These are phyloP conservation scores for Pleurotus djamor DNA, from an alignment of 768 basidiomycete genomes.

Conservation along the genomic window DNA sequence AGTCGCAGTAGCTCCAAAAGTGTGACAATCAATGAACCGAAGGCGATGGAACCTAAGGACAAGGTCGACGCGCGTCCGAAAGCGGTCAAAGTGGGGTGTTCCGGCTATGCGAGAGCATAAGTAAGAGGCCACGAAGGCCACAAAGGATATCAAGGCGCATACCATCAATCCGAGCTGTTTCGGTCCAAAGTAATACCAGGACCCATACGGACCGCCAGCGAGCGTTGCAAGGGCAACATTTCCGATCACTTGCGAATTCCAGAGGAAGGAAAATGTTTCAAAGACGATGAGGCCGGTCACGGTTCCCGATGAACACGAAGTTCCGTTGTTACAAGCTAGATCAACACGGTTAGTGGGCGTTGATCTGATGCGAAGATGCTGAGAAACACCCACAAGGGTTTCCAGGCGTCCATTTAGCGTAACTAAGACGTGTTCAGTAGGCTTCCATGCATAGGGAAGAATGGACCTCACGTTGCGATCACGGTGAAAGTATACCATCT, in stretches of 20 bases:
- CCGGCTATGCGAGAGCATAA: slow-evolving; percentile 40
- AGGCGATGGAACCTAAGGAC: slow-evolving; percentile 83
- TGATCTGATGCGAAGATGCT: neutral
- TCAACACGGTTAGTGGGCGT: slow-evolving; percentile 7
- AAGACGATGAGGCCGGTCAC: slow-evolving; percentile 80
- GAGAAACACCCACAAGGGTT: slow-evolving; percentile 50
- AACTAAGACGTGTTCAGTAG: slow-evolving; percentile 16
- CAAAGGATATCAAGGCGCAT: slow-evolving; percentile 10
- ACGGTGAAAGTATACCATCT: slow-evolving; percentile 80
- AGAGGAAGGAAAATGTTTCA: slow-evolving; percentile 80
- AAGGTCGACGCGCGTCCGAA: slow-evolving; percentile 75
- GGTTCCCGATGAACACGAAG: slow-evolving; percentile 66
- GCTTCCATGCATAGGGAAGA: neutral
- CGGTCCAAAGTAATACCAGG: slow-evolving; percentile 87
- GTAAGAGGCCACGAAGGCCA: neutral
- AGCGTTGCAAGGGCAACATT: slow-evolving; percentile 80
- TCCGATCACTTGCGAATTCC: slow-evolving; percentile 81
- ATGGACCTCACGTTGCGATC: slow-evolving; percentile 58
- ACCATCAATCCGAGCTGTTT: slow-evolving; percentile 64
- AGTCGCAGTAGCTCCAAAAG: slow-evolving; percentile 68
- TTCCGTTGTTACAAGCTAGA: slow-evolving; percentile 45
- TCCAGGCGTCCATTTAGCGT: slow-evolving; percentile 76
- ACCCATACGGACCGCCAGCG: slow-evolving; percentile 75
- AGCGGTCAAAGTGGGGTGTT: slow-evolving; percentile 65
- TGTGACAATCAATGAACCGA: slow-evolving; percentile 83